Conservation (phyloP, 345 rosid genomes). For the Camelina hispida region DNA sequence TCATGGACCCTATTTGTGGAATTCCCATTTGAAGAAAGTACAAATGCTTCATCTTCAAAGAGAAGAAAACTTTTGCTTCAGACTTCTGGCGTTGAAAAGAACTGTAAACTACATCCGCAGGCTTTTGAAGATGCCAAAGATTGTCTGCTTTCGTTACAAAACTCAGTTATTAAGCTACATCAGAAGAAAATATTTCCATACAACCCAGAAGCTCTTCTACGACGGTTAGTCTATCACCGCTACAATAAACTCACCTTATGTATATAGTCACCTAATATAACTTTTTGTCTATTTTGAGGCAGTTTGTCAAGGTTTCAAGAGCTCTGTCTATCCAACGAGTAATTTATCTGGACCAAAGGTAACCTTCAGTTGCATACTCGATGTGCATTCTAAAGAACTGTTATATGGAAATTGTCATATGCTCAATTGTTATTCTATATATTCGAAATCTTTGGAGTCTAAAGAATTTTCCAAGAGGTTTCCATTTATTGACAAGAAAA, state of each 20-base stretch:
- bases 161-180: constrained; percentile 66
- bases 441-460: neutral
- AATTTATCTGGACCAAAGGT: constrained; percentile 30
- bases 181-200: constrained; percentile 75
- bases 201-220: constrained; percentile 77
- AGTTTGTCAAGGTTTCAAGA: constrained; percentile 63
- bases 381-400: neutral
- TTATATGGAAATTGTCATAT: constrained; percentile 4
- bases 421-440: neutral
- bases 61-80: constrained; percentile 53
- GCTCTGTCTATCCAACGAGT: constrained; percentile 48
- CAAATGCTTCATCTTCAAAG: constrained; percentile 49
- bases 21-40: constrained; percentile 45
- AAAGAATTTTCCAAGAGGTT: neutral
- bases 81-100: constrained; percentile 30
- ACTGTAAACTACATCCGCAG: constrained; percentile 28
- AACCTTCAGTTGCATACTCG: constrained; percentile 10
- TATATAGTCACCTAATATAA: neutral
- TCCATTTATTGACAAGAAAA: neutral
- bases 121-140: constrained; percentile 58
- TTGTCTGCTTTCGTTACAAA: constrained; percentile 80
- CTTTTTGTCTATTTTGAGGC: constrained; percentile 31
- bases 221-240: constrained; percentile 49
- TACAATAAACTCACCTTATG: neutral
- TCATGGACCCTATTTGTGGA: constrained; percentile 63